A percentile compares a stretch with the other conserved stretches of the same genome.
Conservation (phyloP, 73 alveolate genomes). For the Symbiodinium natans region DNA sequence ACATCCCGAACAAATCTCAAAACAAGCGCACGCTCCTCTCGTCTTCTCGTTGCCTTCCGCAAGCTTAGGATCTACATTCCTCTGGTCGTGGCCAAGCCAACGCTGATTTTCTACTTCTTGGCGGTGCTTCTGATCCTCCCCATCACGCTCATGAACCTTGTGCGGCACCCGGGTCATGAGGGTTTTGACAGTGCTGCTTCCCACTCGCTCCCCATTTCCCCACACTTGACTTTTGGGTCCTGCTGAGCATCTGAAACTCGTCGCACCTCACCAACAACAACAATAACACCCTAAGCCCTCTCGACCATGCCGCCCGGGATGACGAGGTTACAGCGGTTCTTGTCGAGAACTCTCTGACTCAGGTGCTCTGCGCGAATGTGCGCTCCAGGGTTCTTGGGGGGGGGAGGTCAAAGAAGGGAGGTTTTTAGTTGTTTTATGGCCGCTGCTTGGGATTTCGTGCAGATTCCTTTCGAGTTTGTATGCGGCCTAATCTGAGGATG, state of each 20-base stretch:
- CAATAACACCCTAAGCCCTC: not conserved
- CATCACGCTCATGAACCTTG: constrained; percentile 70
- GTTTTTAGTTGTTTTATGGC: no score
- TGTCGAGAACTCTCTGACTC: constrained; percentile 45
- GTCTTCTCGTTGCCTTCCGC: no score
- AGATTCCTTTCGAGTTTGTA: no score
- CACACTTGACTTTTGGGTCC: not conserved
- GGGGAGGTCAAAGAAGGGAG: no score
- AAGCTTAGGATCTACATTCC: constrained; percentile 56
- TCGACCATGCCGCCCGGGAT: not conserved
- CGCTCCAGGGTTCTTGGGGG: no score
- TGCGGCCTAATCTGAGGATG: no score
- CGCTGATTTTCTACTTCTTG: constrained; percentile 36
- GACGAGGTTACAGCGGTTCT: constrained; percentile 52
- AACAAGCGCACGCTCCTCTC: no score
- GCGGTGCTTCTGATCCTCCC: constrained; percentile 63
- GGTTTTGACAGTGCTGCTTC: no score
- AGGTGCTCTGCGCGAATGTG: not conserved
- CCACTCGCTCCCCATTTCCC: no score
- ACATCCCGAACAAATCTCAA: no score
- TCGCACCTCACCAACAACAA: not conserved
- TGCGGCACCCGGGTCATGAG: not conserved
- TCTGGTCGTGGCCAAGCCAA: not conserved
- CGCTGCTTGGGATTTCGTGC: no score
- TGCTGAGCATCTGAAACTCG: not conserved